Conservation (phyloP, 192 early-diverging fungal genomes). For the Coemansia asiatica region DNA sequence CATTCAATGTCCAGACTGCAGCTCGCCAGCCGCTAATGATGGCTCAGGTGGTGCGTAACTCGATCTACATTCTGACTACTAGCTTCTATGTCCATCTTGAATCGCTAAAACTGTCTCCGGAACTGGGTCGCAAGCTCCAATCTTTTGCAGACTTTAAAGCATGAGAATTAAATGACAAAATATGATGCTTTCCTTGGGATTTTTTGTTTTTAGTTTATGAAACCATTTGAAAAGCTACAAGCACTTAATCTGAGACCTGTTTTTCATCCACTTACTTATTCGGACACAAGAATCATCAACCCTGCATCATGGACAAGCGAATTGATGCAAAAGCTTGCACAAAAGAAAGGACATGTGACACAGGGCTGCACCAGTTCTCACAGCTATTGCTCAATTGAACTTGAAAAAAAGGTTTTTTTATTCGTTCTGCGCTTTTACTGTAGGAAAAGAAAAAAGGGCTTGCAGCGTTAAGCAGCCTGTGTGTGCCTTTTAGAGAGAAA, state of each 20-base stretch:
- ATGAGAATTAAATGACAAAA: not conserved
- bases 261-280: too few species aligned
- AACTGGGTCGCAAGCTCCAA: constrained; percentile 34
- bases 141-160: constrained; percentile 52
- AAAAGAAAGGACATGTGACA: not conserved
- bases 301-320: too few species aligned
- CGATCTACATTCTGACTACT: constrained; percentile 40
- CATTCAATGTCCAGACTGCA: constrained; percentile 31
- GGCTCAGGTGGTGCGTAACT: constrained; percentile 49
- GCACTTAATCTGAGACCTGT: too few species aligned
- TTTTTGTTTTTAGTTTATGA: not conserved
- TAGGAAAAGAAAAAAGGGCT: too few species aligned
- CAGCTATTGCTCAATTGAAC: too few species aligned
- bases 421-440: too few species aligned
- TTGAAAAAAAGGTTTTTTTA: too few species aligned
- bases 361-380: not conserved
- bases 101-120: constrained; percentile 41
- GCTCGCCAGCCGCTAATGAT: constrained; percentile 41
- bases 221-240: too few species aligned
- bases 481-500: too few species aligned
- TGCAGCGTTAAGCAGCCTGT: too few species aligned
- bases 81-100: constrained; percentile 48
- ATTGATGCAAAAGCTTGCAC: not conserved
- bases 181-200: too few species aligned
- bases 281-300: too few species aligned